phyloP scores from a whole-genome alignment of 192 early-diverging fungal genomes.

The Thamnidium elegans region DNA sequence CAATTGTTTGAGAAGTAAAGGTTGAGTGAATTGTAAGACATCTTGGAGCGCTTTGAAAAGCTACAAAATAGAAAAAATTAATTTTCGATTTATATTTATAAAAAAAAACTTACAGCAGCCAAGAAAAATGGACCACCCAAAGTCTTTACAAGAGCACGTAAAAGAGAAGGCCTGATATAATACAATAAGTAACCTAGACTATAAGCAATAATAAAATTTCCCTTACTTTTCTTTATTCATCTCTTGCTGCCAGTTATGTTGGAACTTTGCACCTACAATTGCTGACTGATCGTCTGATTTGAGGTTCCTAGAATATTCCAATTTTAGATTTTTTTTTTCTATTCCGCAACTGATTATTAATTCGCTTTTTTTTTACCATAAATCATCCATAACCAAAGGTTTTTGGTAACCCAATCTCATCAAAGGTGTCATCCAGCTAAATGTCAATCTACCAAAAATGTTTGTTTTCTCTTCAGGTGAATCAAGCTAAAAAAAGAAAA shows the following conservation, averaged over 20 bases:
- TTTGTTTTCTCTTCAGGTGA: conserved; percentile 80
- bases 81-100: background rate
- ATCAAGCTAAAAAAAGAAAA: conserved; percentile 19
- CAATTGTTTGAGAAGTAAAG: conserved; percentile 71
- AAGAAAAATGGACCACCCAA: conserved; percentile 67
- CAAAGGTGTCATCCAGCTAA: conserved; percentile 88
- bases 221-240: conserved; percentile 48
- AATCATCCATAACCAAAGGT: conserved; percentile 69
- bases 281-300: conserved; percentile 54
- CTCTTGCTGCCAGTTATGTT: conserved; percentile 69
- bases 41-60: conserved; percentile 80
- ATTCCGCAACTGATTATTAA: background rate
- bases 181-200: background rate
- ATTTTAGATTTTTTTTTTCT: too few relatives aligned
- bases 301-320: conserved; percentile 45
- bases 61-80: conserved; percentile 15
- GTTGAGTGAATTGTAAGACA: conserved; percentile 72
- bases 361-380: conserved; percentile 54
- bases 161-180: conserved; percentile 62
- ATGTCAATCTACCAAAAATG: conserved; percentile 82
- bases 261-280: conserved; percentile 61
- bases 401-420: conserved; percentile 79
- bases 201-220: background rate
- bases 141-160: conserved; percentile 56
- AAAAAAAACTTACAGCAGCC: conserved; percentile 50